A percentile compares a stretch with the other conserved stretches of the same genome.
Conservation (phyloP, 805 yeast genomes). For the Cyberlindnera maritima region DNA sequence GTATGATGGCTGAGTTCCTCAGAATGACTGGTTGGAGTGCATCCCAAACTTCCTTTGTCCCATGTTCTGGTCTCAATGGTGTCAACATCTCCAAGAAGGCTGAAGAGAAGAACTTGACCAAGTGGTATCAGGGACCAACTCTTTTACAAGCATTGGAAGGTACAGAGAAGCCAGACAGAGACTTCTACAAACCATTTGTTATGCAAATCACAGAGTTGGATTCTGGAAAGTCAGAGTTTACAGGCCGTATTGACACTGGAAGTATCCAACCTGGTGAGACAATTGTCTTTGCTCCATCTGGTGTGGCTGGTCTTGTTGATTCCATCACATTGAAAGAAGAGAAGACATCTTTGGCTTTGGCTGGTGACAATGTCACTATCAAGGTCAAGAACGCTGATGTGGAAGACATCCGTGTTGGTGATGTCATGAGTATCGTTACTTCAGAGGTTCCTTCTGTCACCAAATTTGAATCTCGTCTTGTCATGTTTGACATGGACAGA, state of each 20-base stretch:
- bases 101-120: conserved; percentile 41
- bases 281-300: conserved; percentile 86
- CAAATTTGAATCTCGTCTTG: conserved; percentile 78
- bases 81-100: conserved; percentile 83
- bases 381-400: conserved; percentile 89
- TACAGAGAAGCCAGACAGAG: conserved; percentile 77
- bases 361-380: conserved; percentile 92
- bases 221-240: conserved; percentile 85
- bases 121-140: conserved; percentile 55
- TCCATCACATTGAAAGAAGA: conserved; percentile 89
- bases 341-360: conserved; percentile 72
- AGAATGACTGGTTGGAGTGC: conserved; percentile 85
- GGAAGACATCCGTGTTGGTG: conserved; percentile 89
- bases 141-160: conserved; percentile 83
- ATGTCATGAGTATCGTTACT: conserved; percentile 89
- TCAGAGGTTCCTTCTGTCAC: conserved; percentile 82
- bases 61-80: conserved; percentile 92
- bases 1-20: conserved; percentile 77
- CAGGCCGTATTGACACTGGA: conserved; percentile 94
- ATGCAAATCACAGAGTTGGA: conserved; percentile 86
- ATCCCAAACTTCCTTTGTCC: conserved; percentile 81
- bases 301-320: conserved; percentile 87
- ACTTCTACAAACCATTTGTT: conserved; percentile 84
- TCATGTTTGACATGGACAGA: conserved; percentile 90
- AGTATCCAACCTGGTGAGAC: conserved; percentile 88